These are phyloP conservation scores for Aspergillus bridgeri DNA, from an alignment of 495 filamentous ascomycete species.

Conservation along the genomic window DNA sequence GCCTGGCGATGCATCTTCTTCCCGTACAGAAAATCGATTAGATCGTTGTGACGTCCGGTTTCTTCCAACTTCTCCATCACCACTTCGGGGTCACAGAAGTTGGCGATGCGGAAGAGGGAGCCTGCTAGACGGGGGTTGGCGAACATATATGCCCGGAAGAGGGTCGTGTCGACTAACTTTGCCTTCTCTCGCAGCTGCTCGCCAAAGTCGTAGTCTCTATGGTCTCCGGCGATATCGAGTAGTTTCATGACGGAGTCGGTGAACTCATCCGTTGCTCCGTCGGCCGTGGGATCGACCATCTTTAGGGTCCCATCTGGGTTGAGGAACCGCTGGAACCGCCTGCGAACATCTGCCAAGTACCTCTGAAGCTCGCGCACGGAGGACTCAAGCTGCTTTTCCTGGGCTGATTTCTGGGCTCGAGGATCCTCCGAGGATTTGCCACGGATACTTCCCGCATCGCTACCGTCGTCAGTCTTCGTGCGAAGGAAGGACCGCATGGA, in stretches of 20 bases:
- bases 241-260: conserved; percentile 41
- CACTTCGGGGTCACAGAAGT: conserved; percentile 94
- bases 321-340: conserved; percentile 76
- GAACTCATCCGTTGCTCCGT: conserved; percentile 52
- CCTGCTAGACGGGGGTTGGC: conserved; percentile 79
- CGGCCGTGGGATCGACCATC: conserved; percentile 44
- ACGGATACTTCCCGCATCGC: conserved; percentile 47
- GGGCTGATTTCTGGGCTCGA: conserved; percentile 37
- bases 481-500: conserved; percentile 61
- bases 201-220: conserved; percentile 61
- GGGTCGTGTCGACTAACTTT: conserved; percentile 81
- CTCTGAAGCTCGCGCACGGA: conserved; percentile 78
- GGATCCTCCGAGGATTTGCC: conserved; percentile 28
- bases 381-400: conserved; percentile 75
- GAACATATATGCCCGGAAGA: conserved; percentile 93
- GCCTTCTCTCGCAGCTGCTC: conserved; percentile 69
- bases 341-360: conserved; percentile 80
- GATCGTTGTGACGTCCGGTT: conserved; percentile 82
- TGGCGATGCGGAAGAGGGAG: conserved; percentile 90
- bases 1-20: conserved; percentile 91
- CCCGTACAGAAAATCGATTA: conserved; percentile 95
- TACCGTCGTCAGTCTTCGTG: conserved; percentile 35
- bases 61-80: conserved; percentile 91
- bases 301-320: conserved; percentile 73
- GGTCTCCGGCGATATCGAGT: conserved; percentile 41